phyloP scores from a whole-genome alignment of 495 filamentous ascomycete species.

The Friedmanniomyces simplex region DNA sequence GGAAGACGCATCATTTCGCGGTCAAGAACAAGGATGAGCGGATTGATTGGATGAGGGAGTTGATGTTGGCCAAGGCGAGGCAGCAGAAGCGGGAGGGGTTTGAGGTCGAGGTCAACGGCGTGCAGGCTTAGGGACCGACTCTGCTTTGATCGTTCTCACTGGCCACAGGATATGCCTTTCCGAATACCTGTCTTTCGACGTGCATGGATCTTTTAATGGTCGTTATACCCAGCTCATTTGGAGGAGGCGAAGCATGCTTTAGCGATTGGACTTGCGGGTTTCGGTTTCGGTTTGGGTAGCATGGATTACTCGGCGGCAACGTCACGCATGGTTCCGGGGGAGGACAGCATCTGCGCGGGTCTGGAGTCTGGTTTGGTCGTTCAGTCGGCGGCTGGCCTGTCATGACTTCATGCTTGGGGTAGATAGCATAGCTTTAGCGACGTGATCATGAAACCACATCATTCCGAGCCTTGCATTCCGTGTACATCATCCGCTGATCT shows the following conservation, averaged over 20 bases:
- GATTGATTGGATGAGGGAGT: slow-evolving; percentile 96
- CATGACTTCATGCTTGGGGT: neutral
- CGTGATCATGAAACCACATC: slow-evolving; percentile 1
- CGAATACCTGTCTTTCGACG: neutral
- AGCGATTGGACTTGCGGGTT: neutral
- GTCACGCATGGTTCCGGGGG: neutral
- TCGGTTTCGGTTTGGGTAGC: neutral
- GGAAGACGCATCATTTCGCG: slow-evolving; percentile 89
- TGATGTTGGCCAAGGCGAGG: slow-evolving; percentile 91
- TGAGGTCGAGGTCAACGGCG: slow-evolving; percentile 69
- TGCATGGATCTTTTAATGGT: neutral
- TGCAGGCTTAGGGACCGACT: slow-evolving; percentile 1
- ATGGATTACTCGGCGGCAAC: neutral
- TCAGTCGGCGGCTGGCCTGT: neutral
- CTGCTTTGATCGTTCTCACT: neutral
- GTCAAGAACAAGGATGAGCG: slow-evolving; percentile 77
- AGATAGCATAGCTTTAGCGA: slow-evolving; percentile 6
- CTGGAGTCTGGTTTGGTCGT: neutral
- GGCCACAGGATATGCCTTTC: neutral
- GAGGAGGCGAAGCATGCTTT: neutral
- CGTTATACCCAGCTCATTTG: neutral
- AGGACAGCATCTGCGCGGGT: neutral
- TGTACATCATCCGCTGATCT: neutral
- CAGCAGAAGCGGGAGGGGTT: slow-evolving; percentile 74
- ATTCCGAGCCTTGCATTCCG: neutral